Percentiles rank a stretch among this genome's conserved stretches.
These are phyloP conservation scores for Dioscorea cayenensis DNA, from an alignment of 116 monocot species.

Conservation along the genomic window DNA sequence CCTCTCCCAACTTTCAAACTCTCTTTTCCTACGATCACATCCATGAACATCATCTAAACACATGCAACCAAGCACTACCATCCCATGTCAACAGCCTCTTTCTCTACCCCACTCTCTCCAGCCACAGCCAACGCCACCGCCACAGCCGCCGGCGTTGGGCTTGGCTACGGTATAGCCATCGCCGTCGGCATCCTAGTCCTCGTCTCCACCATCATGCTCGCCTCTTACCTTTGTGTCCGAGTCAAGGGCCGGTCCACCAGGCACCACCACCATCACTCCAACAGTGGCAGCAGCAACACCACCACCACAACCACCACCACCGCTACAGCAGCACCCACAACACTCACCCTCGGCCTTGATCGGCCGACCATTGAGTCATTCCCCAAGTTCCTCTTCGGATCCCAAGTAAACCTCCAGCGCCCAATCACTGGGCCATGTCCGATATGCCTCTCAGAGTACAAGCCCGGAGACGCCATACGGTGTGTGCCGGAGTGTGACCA, in stretches of 20 bases:
- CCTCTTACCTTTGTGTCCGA: constrained; percentile 55
- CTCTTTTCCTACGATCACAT: not conserved
- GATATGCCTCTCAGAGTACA: constrained; percentile 63
- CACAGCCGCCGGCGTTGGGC: not conserved
- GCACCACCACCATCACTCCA: not conserved
- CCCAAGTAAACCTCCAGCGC: not conserved
- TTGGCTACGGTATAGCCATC: constrained; percentile 50
- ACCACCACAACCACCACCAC: not conserved
- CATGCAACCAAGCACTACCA: not conserved
- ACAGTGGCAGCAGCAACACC: not conserved
- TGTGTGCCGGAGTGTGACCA: constrained; percentile 56
- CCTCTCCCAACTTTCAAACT: not conserved
- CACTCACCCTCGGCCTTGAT: constrained; percentile 31
- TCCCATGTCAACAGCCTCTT: not conserved
- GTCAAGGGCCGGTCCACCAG: constrained; percentile 14
- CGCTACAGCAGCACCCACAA: not conserved
- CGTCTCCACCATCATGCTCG: constrained; percentile 57
- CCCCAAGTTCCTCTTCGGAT: constrained; percentile 48
- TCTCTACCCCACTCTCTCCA: not conserved
- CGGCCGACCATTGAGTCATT: constrained; percentile 45
- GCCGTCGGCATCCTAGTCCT: constrained; percentile 52
- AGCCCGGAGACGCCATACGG: constrained; percentile 26
- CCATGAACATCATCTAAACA: not conserved
- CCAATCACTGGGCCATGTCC: constrained; percentile 33
- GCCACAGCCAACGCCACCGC: not conserved